A percentile compares a stretch with the other conserved stretches of the same genome.
phyloP scores from a whole-genome alignment of 2,329 filamentous ascomycete species.

The Botrytis pseudocinerea region DNA sequence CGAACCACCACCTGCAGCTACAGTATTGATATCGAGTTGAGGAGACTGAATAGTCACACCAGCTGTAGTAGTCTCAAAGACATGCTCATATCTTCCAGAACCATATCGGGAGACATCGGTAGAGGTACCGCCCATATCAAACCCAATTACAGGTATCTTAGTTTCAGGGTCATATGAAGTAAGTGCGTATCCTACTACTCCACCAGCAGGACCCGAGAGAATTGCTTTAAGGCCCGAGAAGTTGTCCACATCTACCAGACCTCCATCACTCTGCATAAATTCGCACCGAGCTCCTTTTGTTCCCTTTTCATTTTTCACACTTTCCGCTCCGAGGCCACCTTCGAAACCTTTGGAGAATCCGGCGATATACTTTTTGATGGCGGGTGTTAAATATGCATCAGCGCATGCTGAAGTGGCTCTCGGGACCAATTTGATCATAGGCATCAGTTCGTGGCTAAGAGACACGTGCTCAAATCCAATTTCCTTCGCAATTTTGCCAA shows the following conservation, averaged over 20 bases:
- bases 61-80: conserved; percentile 76
- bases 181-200: conserved; percentile 88
- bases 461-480: conserved; percentile 84
- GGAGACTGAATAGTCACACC: conserved; percentile 77
- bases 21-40: conserved; percentile 78
- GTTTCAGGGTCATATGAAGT: conserved; percentile 86
- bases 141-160: conserved; percentile 84
- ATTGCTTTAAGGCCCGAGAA: conserved; percentile 87
- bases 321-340: conserved; percentile 75
- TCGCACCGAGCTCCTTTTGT: conserved; percentile 77
- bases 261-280: conserved; percentile 79
- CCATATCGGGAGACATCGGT: conserved; percentile 90
- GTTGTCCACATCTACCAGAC: conserved; percentile 69
- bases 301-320: conserved; percentile 66
- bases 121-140: conserved; percentile 93
- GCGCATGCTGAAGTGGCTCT: conserved; percentile 69
- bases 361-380: conserved; percentile 69
- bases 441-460: conserved; percentile 78
- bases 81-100: conserved; percentile 67
- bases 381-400: conserved; percentile 73
- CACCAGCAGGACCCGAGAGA: conserved; percentile 86
- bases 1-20: conserved; percentile 47
- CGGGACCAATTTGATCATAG: conserved; percentile 73
- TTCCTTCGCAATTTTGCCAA: conserved; percentile 74
- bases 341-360: conserved; percentile 80